phyloP scores from a whole-genome alignment of 208 protist genomes.

The Trypanosoma vivax region DNA sequence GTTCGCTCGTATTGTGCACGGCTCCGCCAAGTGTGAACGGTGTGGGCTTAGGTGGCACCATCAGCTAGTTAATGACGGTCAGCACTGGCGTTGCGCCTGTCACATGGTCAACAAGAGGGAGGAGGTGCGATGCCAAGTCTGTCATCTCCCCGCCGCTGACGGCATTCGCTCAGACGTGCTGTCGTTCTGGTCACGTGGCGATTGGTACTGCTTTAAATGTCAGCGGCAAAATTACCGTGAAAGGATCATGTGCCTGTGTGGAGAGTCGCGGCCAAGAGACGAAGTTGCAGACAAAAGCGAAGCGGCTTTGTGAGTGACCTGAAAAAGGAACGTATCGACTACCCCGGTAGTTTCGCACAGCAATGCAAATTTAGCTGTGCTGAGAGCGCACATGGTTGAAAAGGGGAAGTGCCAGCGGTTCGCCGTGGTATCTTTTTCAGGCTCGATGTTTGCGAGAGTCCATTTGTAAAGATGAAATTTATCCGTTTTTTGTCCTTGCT shows the following conservation, averaged over 20 bases:
- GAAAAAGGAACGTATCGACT: background rate
- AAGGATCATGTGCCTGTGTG: slow-evolving; percentile 43
- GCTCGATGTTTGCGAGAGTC: too few species aligned
- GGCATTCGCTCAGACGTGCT: slow-evolving; percentile 32
- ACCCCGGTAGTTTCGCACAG: too few species aligned
- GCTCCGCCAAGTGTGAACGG: slow-evolving; percentile 28
- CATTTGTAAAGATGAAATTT: too few species aligned
- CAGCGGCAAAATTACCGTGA: slow-evolving; percentile 54
- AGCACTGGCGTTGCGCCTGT: slow-evolving; percentile 71
- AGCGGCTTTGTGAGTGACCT: background rate
- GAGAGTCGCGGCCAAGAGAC: slow-evolving; percentile 11
- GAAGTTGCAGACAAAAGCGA: background rate
- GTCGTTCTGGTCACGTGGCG: slow-evolving; percentile 56
- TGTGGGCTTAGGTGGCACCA: slow-evolving; percentile 66
- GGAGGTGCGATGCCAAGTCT: slow-evolving; percentile 31
- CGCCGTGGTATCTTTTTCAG: too few species aligned
- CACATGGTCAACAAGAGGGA: slow-evolving; percentile 40
- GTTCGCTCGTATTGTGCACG: slow-evolving; percentile 23
- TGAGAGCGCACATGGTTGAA: too few species aligned
- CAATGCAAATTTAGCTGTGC: too few species aligned
- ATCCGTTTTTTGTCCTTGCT: too few species aligned
- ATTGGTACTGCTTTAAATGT: slow-evolving; percentile 62
- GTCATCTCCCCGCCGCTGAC: slow-evolving; percentile 43
- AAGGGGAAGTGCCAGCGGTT: too few species aligned
- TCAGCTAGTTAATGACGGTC: slow-evolving; percentile 21